A percentile compares a stretch with the other conserved stretches of the same genome.
Evolutionary conservation across 1,284 basidiomycete species (phyloP).

Genomic region (Cronartium ribicola): DNA sequence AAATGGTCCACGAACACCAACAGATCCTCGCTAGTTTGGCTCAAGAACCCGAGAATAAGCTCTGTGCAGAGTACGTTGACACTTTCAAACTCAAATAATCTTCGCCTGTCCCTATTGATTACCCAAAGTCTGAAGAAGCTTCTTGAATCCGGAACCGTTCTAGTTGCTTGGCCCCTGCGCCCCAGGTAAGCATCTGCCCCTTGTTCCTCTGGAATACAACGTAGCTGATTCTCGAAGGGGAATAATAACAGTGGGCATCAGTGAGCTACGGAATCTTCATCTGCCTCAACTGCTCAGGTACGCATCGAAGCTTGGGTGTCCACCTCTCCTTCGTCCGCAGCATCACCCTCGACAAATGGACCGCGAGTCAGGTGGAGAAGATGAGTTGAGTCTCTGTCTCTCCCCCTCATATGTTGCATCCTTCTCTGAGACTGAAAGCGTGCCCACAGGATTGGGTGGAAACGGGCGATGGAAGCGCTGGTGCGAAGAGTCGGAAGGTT

Average conservation of each 20-base stretch:
- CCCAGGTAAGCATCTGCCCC: conserved; percentile 20
- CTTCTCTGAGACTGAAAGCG: conserved; percentile 26
- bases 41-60: conserved; percentile 31
- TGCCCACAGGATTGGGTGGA: conserved; percentile 16
- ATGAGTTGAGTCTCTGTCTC: conserved; percentile 21
- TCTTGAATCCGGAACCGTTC: not conserved
- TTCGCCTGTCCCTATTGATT: not conserved
- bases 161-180: conserved; percentile 31
- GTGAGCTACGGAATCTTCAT: conserved; percentile 76
- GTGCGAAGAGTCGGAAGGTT: conserved; percentile 29
- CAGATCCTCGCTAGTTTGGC: conserved; percentile 20
- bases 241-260: conserved; percentile 77
- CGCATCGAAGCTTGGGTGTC: conserved; percentile 81
- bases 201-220: not conserved
- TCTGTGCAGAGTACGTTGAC: conserved; percentile 27
- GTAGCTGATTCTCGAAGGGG: not conserved
- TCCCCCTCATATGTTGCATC: conserved; percentile 5
- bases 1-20: no score
- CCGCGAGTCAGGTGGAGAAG: conserved; percentile 19
- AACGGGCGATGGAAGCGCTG: conserved; percentile 37
- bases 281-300: conserved; percentile 83
- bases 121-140: not conserved
- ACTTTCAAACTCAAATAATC: no score
- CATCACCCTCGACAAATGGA: conserved; percentile 43
- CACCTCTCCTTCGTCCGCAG: conserved; percentile 64